Evolutionary conservation across 768 basidiomycete genomes (phyloP), one percentile per base, ranked within the genome.

Genomic region (Boletus bicolor): DNA sequence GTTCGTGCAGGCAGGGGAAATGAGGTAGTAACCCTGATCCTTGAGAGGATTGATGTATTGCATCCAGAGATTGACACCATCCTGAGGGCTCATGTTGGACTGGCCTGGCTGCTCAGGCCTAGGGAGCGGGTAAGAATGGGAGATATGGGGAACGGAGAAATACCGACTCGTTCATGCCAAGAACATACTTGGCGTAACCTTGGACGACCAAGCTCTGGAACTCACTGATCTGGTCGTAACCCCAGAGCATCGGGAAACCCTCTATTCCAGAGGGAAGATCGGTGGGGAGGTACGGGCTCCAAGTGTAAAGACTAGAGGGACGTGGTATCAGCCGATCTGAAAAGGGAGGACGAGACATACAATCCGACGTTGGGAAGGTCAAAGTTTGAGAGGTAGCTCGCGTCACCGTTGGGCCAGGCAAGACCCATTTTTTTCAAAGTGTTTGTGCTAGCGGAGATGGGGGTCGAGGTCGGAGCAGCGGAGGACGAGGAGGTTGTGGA

Each of bases 151-250:
- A 49, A 32, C 7, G 7, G 5, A 3, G 15, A 5, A 48, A 42
- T 21, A 58, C 84, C 11, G 55, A 92, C 93, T 93, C 93, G 64
- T 96, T 97, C 67, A 79, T 71, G 51, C 84, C 87, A 21, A 88
- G 60, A 39, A 77, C 81, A 51, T 64, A 64, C 24, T 71, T 62
- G 51, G 83, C 79, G 63, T 85, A 83, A 34, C 82, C 83, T n/a
- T 64, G 41, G 43, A 75, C 68, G 24, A 84, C 80, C 36, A 68
- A 54, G 0, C 62, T 62, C 54, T 73, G 58, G 68, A 88, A 87
- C 1, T 76, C 72, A 4, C 6, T 43, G 34, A 76, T 57, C 47
- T 85, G 74, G 15, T 79, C 72, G 0, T 54, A 51, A 55, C 87
- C 85, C 89, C 89, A 93, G 1, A 91, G 69, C 86, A 88, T 87